Evolutionary conservation across 371 early-diverging fungal genomes (phyloP), one percentile per base, ranked within the genome.

Genomic region (Syncephalastrum monosporum): DNA sequence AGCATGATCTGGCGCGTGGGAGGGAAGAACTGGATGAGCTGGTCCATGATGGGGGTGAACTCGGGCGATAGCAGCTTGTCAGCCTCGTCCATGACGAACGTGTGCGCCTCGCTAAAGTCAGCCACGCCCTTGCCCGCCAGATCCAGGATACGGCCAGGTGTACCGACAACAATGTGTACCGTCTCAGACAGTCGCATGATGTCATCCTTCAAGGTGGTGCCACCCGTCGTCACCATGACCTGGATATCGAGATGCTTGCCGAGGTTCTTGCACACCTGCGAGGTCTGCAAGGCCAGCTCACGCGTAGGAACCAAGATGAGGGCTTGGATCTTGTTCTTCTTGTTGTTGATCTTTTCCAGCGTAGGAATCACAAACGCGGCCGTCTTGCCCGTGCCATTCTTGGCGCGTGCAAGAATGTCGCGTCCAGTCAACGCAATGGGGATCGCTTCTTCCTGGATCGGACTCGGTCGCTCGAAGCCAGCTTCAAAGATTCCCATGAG

Each of bases 341-440:
- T 81, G 15, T 83, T 79, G 72, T 94, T 87, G 59, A 96, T 85
- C 79, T 95, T 98, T 71, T 99, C 96, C 51, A 99, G 81, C 1
- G 93, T 85, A 5, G 98, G 98, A 56, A 99, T 96, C 43, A 93
- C 85, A 73, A 97, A 99, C 0, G 98, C 97, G 16, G 95, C 98
- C 0, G 99, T 98, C 72, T 99, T 99, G 47, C 99, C 99, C 0
- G 99, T 99, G 16, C 99, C 99, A 72, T 97, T 98, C 77, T 98
- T 99, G 48, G 98, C 95, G 60, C 97, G 80, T 6, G 97, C 98
- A 42, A 97, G 81, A 50, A 98, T 93, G 74, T 99, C 97, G 59
- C 95, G 81, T 5, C 97, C 98, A 16, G 95, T 87, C 44, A 99
- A 84, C 3, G 97, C 95, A 65, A 97, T 93, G 15, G 98, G 99